Conservation (phyloP, 768 basidiomycete genomes). For the Suillus weaverae region DNA sequence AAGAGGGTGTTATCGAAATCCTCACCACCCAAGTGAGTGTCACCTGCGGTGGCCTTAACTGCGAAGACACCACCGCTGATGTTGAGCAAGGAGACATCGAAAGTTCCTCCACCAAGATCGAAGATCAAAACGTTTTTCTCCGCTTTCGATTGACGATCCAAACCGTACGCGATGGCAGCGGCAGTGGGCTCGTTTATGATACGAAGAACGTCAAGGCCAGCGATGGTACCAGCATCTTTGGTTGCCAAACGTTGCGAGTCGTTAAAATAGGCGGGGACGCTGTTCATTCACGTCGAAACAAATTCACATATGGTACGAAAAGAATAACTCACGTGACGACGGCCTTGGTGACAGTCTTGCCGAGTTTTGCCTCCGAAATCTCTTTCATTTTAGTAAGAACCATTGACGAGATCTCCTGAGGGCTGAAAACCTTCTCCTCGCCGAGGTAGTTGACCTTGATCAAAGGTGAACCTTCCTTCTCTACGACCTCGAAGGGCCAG, state of each 20-base stretch:
- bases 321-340: slow-evolving; percentile 82
- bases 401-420: slow-evolving; percentile 99
- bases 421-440: slow-evolving; percentile 95
- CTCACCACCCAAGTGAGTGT: slow-evolving; percentile 99
- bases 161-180: slow-evolving; percentile 98
- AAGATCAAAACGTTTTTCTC: slow-evolving; percentile 99
- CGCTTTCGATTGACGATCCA: slow-evolving; percentile 89
- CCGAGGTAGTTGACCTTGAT: slow-evolving; percentile 95
- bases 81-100: slow-evolving; percentile 98
- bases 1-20: slow-evolving; percentile 99
- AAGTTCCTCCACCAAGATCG: slow-evolving; percentile 99
- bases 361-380: slow-evolving; percentile 98
- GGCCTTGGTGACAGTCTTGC: slow-evolving; percentile 97
- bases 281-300: slow-evolving; percentile 24
- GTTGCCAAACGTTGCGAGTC: slow-evolving; percentile 99
- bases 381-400: slow-evolving; percentile 99
- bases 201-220: slow-evolving; percentile 98
- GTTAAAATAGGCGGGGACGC: slow-evolving; percentile 99
- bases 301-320: slow-evolving; percentile 7
- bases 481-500: slow-evolving; percentile 97
- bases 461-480: slow-evolving; percentile 95
- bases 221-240: slow-evolving; percentile 97
- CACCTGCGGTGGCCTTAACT: slow-evolving; percentile 98
- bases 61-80: slow-evolving; percentile 98
- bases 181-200: slow-evolving; percentile 99